A percentile compares a stretch with the other conserved stretches of the same genome.
Evolutionary conservation across 345 rosid genomes (phyloP).

Genomic region (Linum trigynum): DNA sequence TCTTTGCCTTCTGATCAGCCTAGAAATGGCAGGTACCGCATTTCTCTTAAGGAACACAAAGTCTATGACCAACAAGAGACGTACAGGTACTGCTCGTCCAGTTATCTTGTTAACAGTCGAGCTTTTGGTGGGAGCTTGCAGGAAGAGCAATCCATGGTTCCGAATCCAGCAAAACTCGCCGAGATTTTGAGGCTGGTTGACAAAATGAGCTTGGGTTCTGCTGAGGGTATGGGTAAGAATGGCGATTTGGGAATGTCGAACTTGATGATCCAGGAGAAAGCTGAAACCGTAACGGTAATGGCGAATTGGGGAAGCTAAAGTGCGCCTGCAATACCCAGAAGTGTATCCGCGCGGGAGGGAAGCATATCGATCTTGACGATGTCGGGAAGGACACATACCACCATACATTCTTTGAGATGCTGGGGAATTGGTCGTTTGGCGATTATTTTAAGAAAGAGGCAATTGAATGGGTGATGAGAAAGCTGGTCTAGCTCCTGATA

Average conservation of each 20-base stretch:
- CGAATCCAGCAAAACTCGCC: slow-evolving; percentile 34
- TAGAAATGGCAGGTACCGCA: slow-evolving; percentile 51
- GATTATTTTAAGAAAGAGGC: too few species aligned
- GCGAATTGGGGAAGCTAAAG: too few species aligned
- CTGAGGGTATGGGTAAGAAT: slow-evolving; percentile 15
- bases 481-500: too few species aligned
- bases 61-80: slow-evolving; percentile 58
- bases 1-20: slow-evolving; percentile 39
- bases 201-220: slow-evolving; percentile 15
- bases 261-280: slow-evolving; percentile 51
- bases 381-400: too few species aligned
- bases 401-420: too few species aligned
- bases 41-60: slow-evolving; percentile 61
- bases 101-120: slow-evolving; percentile 47
- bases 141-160: slow-evolving; percentile 41
- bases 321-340: too few species aligned
- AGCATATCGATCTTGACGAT: too few species aligned
- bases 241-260: slow-evolving; percentile 42
- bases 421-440: too few species aligned
- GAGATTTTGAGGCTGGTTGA: slow-evolving; percentile 42
- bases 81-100: slow-evolving; percentile 52
- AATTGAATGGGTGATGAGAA: too few species aligned
- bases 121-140: slow-evolving; percentile 42
- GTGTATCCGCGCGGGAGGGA: too few species aligned
- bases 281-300: too few species aligned